phyloP scores from a whole-genome alignment of 768 basidiomycete species.

The Hericium erinaceus region DNA sequence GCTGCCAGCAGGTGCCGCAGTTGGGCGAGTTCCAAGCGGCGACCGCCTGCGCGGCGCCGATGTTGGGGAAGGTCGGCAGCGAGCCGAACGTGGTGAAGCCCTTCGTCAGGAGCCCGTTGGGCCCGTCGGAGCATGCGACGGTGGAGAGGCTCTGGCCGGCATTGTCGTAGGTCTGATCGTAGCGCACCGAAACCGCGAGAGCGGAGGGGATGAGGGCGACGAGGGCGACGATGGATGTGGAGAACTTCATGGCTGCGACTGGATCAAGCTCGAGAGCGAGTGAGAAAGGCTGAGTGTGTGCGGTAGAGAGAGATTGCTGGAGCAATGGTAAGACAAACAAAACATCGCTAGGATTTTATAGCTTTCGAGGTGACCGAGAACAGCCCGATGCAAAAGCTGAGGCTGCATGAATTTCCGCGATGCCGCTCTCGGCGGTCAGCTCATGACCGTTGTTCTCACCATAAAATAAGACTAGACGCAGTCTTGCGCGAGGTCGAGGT shows the following conservation, averaged over 20 bases:
- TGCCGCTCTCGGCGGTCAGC: too few species aligned
- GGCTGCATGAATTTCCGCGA: too few species aligned
- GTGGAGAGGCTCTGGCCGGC: slow-evolving; percentile 8
- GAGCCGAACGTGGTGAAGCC: slow-evolving; percentile 25
- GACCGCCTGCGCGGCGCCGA: slow-evolving; percentile 26
- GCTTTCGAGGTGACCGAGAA: not conserved
- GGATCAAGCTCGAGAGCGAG: not conserved
- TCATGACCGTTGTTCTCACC: too few species aligned
- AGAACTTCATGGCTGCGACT: slow-evolving; percentile 19
- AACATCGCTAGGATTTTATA: not conserved
- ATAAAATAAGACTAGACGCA: too few species aligned
- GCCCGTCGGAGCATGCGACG: slow-evolving; percentile 26
- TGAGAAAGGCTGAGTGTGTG: not conserved
- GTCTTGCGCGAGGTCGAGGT: too few species aligned
- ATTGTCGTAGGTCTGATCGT: slow-evolving; percentile 24
- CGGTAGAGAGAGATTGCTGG: not conserved
- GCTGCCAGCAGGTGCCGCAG: slow-evolving; percentile 28
- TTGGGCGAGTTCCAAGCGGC: slow-evolving; percentile 19
- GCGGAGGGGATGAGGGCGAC: slow-evolving; percentile 5
- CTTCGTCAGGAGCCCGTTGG: slow-evolving; percentile 21
- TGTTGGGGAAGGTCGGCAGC: slow-evolving; percentile 22
- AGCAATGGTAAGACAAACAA: not conserved
- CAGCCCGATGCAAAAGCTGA: not conserved
- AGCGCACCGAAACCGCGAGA: slow-evolving; percentile 15
- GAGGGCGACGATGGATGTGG: slow-evolving; percentile 14